Conservation (phyloP, 306 rosid genomes). For the Acacia melanoxylon region DNA sequence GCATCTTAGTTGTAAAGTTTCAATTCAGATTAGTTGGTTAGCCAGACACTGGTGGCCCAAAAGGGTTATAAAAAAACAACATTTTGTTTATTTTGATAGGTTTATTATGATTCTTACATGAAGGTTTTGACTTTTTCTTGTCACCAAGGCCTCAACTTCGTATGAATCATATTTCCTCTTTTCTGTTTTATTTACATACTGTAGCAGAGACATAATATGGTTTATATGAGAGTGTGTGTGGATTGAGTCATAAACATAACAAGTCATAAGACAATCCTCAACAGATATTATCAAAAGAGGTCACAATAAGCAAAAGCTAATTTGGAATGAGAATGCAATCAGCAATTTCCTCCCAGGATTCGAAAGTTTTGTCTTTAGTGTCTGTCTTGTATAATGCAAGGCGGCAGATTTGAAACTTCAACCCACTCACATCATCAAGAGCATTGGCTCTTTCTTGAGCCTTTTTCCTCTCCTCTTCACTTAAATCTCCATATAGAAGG, state of each 20-base stretch:
- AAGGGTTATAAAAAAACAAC: no score
- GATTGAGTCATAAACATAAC: background rate
- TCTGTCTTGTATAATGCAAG: conserved; percentile 86
- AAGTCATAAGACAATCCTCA: background rate
- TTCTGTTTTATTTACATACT: background rate
- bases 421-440: conserved; percentile 54
- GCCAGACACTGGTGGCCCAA: no score
- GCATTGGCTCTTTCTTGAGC: conserved; percentile 55
- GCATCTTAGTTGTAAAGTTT: no score
- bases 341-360: conserved; percentile 87
- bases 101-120: background rate
- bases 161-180: background rate
- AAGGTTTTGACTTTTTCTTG: background rate
- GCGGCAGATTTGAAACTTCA: conserved; percentile 60
- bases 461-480: conserved; percentile 70
- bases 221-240: background rate
- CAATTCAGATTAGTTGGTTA: no score
- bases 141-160: background rate
- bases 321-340: conserved; percentile 54
- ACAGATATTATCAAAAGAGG: background rate
- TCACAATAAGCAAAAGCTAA: conserved; percentile 29
- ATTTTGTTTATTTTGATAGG: background rate
- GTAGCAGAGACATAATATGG: background rate
- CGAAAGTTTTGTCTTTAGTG: conserved; percentile 62
- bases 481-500: conserved; percentile 66